Percentiles rank a stretch among this genome's conserved stretches.
phyloP scores from a whole-genome alignment of 192 early-diverging fungal genomes.

The Backusella sp. region DNA sequence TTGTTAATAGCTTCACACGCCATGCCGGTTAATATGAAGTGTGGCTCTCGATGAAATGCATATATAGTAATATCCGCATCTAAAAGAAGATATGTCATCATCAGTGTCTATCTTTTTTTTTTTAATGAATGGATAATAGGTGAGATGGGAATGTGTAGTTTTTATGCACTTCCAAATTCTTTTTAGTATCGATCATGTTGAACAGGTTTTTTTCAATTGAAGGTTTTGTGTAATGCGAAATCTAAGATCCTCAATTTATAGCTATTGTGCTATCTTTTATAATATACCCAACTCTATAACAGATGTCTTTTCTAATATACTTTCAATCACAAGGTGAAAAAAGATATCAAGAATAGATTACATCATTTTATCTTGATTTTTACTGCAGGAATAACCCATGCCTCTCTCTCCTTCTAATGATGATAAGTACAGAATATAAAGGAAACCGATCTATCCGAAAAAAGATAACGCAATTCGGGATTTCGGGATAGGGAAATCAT shows the following conservation, averaged over 20 bases:
- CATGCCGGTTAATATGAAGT: not conserved
- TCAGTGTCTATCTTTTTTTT: not conserved
- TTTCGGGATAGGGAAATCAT: not conserved
- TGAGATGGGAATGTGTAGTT: not conserved
- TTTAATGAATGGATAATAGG: not conserved
- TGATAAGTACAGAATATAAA: not conserved
- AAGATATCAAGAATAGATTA: not conserved
- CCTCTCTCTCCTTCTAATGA: not conserved
- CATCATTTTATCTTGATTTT: not conserved
- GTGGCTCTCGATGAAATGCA: not conserved
- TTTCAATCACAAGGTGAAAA: not conserved
- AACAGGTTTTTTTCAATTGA: not conserved
- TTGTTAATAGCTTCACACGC: not conserved
- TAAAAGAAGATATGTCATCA: not conserved
- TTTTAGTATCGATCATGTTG: not conserved
- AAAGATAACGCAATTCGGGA: not conserved
- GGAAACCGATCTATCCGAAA: not conserved
- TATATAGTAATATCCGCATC: not conserved
- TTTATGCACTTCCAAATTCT: not conserved
- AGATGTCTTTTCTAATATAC: not conserved
- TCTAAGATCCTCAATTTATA: not conserved
- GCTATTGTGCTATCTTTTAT: too few relatives aligned
- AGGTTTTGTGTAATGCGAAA: too few relatives aligned
- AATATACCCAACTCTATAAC: too few relatives aligned
- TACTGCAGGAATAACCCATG: not conserved